Evolutionary conservation across 148 eudicot genomes (phyloP).

Genomic region (Cornus controversa): DNA sequence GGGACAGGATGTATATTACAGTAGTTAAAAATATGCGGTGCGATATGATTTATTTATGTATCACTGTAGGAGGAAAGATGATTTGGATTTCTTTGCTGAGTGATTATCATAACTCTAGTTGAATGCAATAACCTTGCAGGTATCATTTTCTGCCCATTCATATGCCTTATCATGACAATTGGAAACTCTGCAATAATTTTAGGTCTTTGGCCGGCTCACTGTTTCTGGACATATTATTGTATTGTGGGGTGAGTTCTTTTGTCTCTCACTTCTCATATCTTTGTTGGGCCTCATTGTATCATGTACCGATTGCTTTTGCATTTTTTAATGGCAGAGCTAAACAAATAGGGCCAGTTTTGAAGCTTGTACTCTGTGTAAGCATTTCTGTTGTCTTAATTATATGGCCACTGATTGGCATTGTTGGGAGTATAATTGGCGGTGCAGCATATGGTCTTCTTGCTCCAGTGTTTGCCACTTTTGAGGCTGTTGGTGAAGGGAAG

Average conservation of each 20-base stretch:
- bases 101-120: neutral
- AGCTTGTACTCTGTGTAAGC: slow-evolving; percentile 58
- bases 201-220: slow-evolving; percentile 88
- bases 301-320: neutral
- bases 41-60: no score
- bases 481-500: slow-evolving; percentile 85
- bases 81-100: neutral
- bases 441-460: slow-evolving; percentile 77
- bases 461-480: slow-evolving; percentile 83
- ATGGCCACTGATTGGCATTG: slow-evolving; percentile 69
- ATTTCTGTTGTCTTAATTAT: slow-evolving; percentile 40
- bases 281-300: neutral
- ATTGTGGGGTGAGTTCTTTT: slow-evolving; percentile 51
- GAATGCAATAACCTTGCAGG: slow-evolving; percentile 39
- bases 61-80: no score
- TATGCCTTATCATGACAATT: slow-evolving; percentile 53
- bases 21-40: no score
- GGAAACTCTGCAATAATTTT: slow-evolving; percentile 68
- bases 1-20: no score
- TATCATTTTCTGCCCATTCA: slow-evolving; percentile 62
- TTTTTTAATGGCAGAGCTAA: slow-evolving; percentile 56
- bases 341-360: slow-evolving; percentile 78
- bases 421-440: slow-evolving; percentile 61
- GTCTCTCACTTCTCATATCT: neutral
- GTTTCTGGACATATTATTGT: slow-evolving; percentile 63